Conservation (phyloP, 768 basidiomycete species). For the Mrakia gelida region DNA sequence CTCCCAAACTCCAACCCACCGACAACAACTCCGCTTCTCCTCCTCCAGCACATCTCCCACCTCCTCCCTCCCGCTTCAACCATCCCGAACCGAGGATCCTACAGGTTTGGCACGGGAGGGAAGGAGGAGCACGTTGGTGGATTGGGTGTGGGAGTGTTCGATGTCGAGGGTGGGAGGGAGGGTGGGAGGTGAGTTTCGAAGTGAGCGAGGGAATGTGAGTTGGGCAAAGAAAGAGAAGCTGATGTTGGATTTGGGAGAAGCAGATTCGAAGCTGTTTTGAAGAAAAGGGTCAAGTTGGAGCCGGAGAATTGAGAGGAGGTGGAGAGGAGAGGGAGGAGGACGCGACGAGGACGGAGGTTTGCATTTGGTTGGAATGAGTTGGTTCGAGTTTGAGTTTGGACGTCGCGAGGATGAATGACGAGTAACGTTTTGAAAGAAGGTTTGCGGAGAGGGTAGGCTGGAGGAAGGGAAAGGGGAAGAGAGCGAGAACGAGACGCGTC, state of each 20-base stretch:
- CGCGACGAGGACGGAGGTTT: background rate
- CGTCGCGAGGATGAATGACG: no score
- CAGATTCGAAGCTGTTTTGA: background rate
- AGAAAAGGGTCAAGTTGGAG: background rate
- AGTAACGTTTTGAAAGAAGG: no score
- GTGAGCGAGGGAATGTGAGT: background rate
- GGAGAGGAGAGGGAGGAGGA: background rate
- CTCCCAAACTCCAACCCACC: background rate
- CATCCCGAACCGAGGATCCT: background rate
- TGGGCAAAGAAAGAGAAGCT: background rate
- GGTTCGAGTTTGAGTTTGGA: no score
- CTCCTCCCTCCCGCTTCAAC: background rate
- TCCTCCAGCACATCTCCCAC: background rate
- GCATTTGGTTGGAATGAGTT: no score
- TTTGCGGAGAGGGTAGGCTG: no score
- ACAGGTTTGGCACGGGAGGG: background rate
- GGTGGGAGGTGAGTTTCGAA: background rate
- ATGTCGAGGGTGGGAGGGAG: slow-evolving; percentile 4
- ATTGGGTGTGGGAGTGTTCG: background rate
- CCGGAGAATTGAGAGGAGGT: background rate
- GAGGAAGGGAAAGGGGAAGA: no score
- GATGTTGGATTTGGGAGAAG: background rate
- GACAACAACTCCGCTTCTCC: background rate
- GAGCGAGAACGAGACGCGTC: no score
- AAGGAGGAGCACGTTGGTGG: background rate